Evolutionary conservation across 305 asterid genomes (phyloP).

Genomic region (Solanum hybrid): DNA sequence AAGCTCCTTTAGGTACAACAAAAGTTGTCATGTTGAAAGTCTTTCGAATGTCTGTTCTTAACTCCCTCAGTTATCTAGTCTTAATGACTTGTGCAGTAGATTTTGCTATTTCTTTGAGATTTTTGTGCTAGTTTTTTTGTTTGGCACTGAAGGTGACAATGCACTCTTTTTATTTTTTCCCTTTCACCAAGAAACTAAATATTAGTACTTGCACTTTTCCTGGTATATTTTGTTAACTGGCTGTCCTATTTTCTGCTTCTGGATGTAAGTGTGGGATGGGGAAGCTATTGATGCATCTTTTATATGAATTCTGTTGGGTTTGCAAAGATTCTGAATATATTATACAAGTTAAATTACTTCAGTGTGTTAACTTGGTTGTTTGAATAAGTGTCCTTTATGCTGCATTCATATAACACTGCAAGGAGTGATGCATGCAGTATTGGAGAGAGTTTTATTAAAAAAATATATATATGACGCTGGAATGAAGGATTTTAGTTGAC

Average conservation of each 20-base stretch:
- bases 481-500: background rate
- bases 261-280: background rate
- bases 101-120: background rate
- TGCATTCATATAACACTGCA: background rate
- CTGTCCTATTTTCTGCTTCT: background rate
- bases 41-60: background rate
- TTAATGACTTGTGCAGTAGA: background rate
- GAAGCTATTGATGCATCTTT: background rate
- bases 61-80: background rate
- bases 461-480: background rate
- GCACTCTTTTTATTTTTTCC: background rate
- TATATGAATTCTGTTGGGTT: background rate
- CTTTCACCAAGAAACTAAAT: background rate
- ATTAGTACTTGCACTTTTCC: background rate
- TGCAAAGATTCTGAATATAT: background rate
- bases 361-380: background rate
- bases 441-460: background rate
- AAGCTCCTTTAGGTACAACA: slow-evolving; percentile 63
- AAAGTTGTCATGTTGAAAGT: background rate
- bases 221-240: background rate
- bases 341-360: background rate
- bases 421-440: no score
- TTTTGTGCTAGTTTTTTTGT: background rate
- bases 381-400: background rate
- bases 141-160: background rate